A percentile compares a stretch with the other conserved stretches of the same genome.
phyloP scores from a whole-genome alignment of 768 basidiomycete genomes.

The Glaciozyma antarctica region DNA sequence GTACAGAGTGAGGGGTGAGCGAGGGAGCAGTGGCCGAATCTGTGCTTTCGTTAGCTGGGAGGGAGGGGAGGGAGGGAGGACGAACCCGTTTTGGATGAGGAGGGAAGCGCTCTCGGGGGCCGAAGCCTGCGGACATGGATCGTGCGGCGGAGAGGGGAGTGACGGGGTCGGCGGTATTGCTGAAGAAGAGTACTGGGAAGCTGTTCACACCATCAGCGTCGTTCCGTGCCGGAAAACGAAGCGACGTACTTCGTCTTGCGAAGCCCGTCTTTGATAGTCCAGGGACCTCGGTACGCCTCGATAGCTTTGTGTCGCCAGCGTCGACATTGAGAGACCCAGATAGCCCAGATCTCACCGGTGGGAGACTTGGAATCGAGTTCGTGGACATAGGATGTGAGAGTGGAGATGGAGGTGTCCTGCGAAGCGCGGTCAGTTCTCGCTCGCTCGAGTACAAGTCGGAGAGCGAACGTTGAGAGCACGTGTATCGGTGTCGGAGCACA shows the following conservation, averaged over 20 bases:
- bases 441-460: too few relatives aligned
- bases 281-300: constrained; percentile 24
- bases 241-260: constrained; percentile 24
- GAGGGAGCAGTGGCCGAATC: constrained; percentile 30
- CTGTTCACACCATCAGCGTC: neutral
- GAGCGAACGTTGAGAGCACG: too few relatives aligned
- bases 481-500: constrained; percentile 27
- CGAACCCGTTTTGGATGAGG: constrained; percentile 26
- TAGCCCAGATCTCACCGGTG: constrained; percentile 21
- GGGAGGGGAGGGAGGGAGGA: neutral
- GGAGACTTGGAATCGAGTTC: constrained; percentile 13
- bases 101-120: constrained; percentile 21
- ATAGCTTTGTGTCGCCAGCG: constrained; percentile 17
- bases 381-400: constrained; percentile 5
- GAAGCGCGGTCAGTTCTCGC: neutral
- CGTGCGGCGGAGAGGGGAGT: constrained; percentile 25
- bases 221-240: neutral
- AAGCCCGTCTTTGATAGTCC: constrained; percentile 21
- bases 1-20: constrained; percentile 31
- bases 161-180: constrained; percentile 30
- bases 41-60: neutral
- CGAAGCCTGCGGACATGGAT: constrained; percentile 15
- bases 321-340: constrained; percentile 22
- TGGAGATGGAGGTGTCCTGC: constrained; percentile 1
- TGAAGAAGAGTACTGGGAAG: constrained; percentile 24